Evolutionary conservation across 768 basidiomycete genomes (phyloP).

Genomic region (Suillus subluteus): DNA sequence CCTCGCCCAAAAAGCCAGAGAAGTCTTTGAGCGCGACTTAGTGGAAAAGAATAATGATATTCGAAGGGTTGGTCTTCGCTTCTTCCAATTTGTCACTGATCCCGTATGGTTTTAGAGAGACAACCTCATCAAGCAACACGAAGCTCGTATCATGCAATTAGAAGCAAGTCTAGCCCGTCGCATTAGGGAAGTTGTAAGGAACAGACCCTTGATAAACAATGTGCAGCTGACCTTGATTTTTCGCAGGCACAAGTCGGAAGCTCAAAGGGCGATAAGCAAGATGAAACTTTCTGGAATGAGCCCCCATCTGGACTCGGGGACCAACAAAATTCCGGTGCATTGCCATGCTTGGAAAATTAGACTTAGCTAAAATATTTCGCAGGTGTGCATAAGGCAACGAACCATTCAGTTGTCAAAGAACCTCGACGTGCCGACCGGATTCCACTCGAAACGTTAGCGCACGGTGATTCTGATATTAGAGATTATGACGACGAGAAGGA

Average conservation of each 20-base stretch:
- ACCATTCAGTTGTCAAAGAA: background rate
- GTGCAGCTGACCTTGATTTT: constrained; percentile 7
- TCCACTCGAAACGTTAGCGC: constrained; percentile 29
- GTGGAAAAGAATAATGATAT: constrained; percentile 61
- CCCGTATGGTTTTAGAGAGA: constrained; percentile 44
- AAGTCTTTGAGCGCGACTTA: constrained; percentile 54
- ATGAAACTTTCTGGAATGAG: constrained; percentile 10
- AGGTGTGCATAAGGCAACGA: background rate
- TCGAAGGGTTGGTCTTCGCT: constrained; percentile 44
- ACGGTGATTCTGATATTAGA: constrained; percentile 32
- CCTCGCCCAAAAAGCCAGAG: constrained; percentile 47
- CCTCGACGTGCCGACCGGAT: constrained; percentile 11
- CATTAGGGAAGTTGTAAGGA: constrained; percentile 41
- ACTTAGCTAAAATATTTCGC: constrained; percentile 1
- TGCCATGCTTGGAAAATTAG: background rate
- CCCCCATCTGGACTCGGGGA: constrained; percentile 9
- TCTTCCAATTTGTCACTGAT: constrained; percentile 11
- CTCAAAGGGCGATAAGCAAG: constrained; percentile 5
- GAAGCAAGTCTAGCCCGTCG: constrained; percentile 50
- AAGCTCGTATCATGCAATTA: constrained; percentile 47
- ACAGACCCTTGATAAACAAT: constrained; percentile 1
- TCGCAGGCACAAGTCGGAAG: constrained; percentile 10
- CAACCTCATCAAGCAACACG: constrained; percentile 45
- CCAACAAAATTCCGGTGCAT: constrained; percentile 6
- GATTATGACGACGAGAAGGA: constrained; percentile 26